Evolutionary conservation across 345 rosid species (phyloP).

Genomic region (Brassica rapa): DNA sequence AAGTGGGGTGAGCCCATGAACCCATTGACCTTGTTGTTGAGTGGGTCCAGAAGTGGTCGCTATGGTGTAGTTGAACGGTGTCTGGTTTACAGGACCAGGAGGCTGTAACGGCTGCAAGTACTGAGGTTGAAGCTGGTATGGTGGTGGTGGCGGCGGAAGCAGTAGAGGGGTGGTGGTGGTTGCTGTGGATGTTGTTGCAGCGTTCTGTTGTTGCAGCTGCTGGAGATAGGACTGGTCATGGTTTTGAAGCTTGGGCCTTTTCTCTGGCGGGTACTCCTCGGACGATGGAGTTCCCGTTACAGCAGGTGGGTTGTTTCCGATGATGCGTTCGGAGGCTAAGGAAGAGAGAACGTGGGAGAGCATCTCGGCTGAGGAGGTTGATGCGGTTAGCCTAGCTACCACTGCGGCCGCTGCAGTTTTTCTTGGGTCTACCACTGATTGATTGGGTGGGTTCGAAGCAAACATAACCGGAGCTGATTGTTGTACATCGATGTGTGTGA

Average conservation of each 20-base stretch:
- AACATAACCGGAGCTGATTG: slow-evolving; percentile 71
- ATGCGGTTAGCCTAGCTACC: slow-evolving; percentile 87
- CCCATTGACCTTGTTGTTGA: slow-evolving; percentile 44
- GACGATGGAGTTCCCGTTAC: slow-evolving; percentile 41
- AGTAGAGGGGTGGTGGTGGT: slow-evolving; percentile 52
- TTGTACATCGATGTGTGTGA: slow-evolving; percentile 50
- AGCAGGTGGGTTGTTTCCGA: slow-evolving; percentile 43
- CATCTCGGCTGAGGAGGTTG: slow-evolving; percentile 90
- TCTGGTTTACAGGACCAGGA: slow-evolving; percentile 51
- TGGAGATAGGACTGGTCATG: slow-evolving; percentile 59
- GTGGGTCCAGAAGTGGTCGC: slow-evolving; percentile 33
- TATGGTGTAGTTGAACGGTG: slow-evolving; percentile 56
- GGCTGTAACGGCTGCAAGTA: slow-evolving; percentile 55
- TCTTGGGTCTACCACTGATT: slow-evolving; percentile 54
- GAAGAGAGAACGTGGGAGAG: slow-evolving; percentile 92
- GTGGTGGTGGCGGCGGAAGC: slow-evolving; percentile 56
- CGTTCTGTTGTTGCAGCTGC: slow-evolving; percentile 43
- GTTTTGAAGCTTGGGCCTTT: slow-evolving; percentile 70
- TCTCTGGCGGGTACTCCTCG: slow-evolving; percentile 57
- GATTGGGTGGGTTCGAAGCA: slow-evolving; percentile 48
- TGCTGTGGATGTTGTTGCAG: slow-evolving; percentile 58
- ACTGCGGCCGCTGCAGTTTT: slow-evolving; percentile 74
- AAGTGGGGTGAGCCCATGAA: slow-evolving; percentile 44
- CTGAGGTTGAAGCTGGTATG: slow-evolving; percentile 51
- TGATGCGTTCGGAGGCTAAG: slow-evolving; percentile 83